phyloP scores from a whole-genome alignment of 345 rosid species.

The Bretschneidera sinensis region DNA sequence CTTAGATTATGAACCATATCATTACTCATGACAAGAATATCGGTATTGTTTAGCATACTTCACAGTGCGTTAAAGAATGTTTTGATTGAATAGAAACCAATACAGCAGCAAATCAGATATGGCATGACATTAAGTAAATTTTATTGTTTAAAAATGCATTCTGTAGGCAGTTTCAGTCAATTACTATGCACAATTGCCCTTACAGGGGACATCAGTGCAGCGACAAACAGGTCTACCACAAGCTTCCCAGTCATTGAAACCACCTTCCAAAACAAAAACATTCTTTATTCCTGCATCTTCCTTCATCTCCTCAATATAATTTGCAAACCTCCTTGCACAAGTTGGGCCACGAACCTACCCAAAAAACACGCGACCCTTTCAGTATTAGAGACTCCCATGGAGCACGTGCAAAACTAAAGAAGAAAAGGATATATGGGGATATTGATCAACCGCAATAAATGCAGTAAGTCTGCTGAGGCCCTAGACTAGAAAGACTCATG shows the following conservation, averaged over 20 bases:
- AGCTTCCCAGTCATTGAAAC: conserved; percentile 91
- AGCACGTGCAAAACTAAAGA: not conserved
- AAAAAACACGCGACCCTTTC: not conserved
- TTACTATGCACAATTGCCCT: conserved; percentile 30
- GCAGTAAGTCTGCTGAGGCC: too few species aligned
- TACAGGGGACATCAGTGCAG: conserved; percentile 65
- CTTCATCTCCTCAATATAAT: conserved; percentile 59
- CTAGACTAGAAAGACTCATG: too few species aligned
- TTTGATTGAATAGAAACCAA: not conserved
- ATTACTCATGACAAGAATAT: not conserved
- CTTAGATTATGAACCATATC: too few species aligned
- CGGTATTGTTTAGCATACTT: not conserved
- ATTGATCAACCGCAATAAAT: too few species aligned
- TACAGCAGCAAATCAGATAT: not conserved
- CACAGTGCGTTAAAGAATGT: not conserved
- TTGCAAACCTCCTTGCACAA: conserved; percentile 72
- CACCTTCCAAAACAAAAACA: conserved; percentile 65
- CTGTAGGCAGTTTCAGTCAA: not conserved
- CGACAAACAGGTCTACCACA: conserved; percentile 81
- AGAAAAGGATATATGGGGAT: not conserved
- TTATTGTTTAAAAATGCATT: not conserved
- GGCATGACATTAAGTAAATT: not conserved
- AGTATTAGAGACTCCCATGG: not conserved
- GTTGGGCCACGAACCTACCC: conserved; percentile 89
- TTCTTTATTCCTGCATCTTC: conserved; percentile 69